Conservation (phyloP, 352 stramenopile species). For the Lagenidium giganteum region DNA sequence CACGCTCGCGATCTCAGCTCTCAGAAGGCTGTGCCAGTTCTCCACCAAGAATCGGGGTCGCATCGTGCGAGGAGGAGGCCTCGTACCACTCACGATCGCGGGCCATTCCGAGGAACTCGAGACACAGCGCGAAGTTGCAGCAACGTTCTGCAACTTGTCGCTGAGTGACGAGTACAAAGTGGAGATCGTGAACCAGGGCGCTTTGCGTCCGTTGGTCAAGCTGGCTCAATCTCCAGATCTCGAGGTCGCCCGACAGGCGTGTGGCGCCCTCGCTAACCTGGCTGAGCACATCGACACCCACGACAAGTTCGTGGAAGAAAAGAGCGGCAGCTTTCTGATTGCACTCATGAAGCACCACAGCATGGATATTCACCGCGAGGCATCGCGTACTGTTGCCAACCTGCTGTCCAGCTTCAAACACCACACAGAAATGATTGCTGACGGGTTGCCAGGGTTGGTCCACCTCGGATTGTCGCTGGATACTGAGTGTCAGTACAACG, state of each 20-base stretch:
- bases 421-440: constrained; percentile 87
- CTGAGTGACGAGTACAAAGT: constrained; percentile 91
- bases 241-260: constrained; percentile 89
- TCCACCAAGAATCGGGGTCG: constrained; percentile 82
- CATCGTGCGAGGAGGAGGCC: constrained; percentile 81
- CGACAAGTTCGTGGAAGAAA: constrained; percentile 71
- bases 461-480: constrained; percentile 88
- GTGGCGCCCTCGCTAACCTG: constrained; percentile 92
- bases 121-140: constrained; percentile 92
- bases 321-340: constrained; percentile 70
- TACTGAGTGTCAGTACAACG: constrained; percentile 93
- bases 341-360: constrained; percentile 79
- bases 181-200: constrained; percentile 80
- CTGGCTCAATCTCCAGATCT: constrained; percentile 88
- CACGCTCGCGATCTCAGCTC: constrained; percentile 89
- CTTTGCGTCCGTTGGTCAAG: constrained; percentile 74
- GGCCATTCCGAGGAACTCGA: constrained; percentile 89
- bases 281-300: constrained; percentile 94
- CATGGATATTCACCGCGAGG: constrained; percentile 93
- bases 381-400: constrained; percentile 90
- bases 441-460: constrained; percentile 89
- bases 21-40: constrained; percentile 90
- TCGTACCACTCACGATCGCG: constrained; percentile 82
- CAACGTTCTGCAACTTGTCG: constrained; percentile 92
- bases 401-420: constrained; percentile 91